phyloP scores from a whole-genome alignment of 75 land plant species.

The Ceratopteris richardii region DNA sequence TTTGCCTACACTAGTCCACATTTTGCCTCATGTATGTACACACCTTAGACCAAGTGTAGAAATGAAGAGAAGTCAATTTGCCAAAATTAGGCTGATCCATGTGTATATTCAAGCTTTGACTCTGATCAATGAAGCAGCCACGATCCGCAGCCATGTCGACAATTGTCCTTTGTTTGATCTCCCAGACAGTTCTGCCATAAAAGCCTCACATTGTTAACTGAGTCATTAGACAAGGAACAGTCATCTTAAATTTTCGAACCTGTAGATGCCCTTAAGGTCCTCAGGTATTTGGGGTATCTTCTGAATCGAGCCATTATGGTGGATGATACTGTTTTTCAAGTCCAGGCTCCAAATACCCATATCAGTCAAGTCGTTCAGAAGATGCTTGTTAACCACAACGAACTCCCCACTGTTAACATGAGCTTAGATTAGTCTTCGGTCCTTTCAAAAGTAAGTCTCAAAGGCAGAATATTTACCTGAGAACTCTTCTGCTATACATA shows the following conservation, averaged over 20 bases:
- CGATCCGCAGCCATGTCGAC: conserved; percentile 98
- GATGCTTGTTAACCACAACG: conserved; percentile 98
- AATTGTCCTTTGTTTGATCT: conserved; percentile 75
- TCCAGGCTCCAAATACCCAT: conserved; percentile 34
- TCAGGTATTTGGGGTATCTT: conserved; percentile 35
- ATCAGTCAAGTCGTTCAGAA: conserved; percentile 91
- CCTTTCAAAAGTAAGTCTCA: too few relatives aligned
- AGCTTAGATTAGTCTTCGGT: not conserved
- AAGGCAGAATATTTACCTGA: too few relatives aligned
- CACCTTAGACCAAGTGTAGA: conserved; percentile 65
- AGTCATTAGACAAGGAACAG: too few relatives aligned
- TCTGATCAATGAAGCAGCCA: conserved; percentile 88
- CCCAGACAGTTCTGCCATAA: conserved; percentile 87
- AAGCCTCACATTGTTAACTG: not conserved
- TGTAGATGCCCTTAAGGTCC: conserved; percentile 37
- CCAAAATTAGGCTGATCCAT: conserved; percentile 88
- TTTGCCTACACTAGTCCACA: too few relatives aligned
- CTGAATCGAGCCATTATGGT: conserved; percentile 75
- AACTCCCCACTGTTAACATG: conserved; percentile 74
- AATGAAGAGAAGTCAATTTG: conserved; percentile 93
- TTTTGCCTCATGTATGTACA: too few relatives aligned
- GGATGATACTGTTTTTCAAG: conserved; percentile 38
- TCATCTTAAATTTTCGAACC: conserved; percentile 40
- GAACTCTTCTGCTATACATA: conserved; percentile 84
- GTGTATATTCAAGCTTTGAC: conserved; percentile 94